These are phyloP conservation scores for Clitopilus hobsonii DNA, from an alignment of 768 basidiomycete species.

Conservation along the genomic window DNA sequence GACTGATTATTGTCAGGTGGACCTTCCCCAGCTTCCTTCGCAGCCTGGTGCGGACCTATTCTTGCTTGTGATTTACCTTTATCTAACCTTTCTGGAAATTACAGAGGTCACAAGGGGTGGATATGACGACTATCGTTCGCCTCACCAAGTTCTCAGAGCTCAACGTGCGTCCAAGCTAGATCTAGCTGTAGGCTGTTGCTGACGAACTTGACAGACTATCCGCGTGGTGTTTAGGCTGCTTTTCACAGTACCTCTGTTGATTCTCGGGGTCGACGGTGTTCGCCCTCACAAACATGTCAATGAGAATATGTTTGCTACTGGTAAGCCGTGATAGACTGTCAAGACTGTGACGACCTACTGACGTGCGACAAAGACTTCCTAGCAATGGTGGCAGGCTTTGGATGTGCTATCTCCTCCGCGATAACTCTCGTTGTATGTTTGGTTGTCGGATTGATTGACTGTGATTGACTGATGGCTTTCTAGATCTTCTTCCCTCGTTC, in stretches of 20 bases:
- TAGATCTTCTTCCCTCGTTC: constrained; percentile 87
- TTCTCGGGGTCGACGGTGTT: constrained; percentile 68
- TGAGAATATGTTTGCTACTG: constrained; percentile 50
- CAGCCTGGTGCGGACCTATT: constrained; percentile 43
- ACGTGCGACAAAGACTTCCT: constrained; percentile 45
- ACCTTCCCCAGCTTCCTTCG: constrained; percentile 62
- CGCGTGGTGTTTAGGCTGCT: constrained; percentile 72
- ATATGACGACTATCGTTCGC: constrained; percentile 60
- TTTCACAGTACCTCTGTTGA: constrained; percentile 59
- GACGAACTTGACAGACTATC: constrained; percentile 41
- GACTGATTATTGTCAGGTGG: constrained; percentile 34
- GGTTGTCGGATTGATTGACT: neutral
- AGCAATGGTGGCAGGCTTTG: constrained; percentile 51
- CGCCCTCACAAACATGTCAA: constrained; percentile 61
- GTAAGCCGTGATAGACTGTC: constrained; percentile 20
- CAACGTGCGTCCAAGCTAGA: constrained; percentile 36
- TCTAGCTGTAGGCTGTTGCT: neutral
- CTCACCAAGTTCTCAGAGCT: constrained; percentile 79
- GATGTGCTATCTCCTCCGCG: constrained; percentile 62
- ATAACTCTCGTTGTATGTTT: constrained; percentile 65
- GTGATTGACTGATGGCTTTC: neutral
- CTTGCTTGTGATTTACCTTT: neutral
- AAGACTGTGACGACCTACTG: constrained; percentile 1
- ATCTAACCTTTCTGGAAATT: neutral
- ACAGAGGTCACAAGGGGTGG: constrained; percentile 60